Percentiles rank a stretch among this genome's conserved stretches.
These are phyloP conservation scores for Diutina scorzettiae DNA, from an alignment of 1,139 yeast genomes.

Conservation along the genomic window DNA sequence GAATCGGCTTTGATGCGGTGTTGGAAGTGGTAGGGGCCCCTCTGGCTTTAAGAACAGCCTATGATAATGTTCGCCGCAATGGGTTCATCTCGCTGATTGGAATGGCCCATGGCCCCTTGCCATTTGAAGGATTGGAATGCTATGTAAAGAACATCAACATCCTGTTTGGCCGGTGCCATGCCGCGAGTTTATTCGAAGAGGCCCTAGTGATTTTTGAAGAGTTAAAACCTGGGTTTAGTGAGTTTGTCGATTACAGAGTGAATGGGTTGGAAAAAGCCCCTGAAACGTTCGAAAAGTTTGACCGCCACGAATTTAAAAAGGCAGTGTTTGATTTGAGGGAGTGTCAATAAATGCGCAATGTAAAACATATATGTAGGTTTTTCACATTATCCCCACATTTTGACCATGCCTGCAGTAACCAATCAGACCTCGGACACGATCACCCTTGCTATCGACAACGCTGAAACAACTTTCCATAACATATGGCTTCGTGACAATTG, in stretches of 20 bases:
- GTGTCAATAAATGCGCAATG: too few species aligned
- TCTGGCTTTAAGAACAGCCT: constrained; percentile 38
- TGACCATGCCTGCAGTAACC: neutral
- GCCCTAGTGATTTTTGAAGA: constrained; percentile 36
- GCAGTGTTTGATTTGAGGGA: constrained; percentile 33
- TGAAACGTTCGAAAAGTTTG: constrained; percentile 39
- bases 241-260: constrained; percentile 36
- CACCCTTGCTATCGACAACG: neutral
- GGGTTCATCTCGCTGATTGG: constrained; percentile 52
- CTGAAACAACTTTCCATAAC: constrained; percentile 24
- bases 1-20: constrained; percentile 42
- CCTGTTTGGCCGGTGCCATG: constrained; percentile 58
- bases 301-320: constrained; percentile 42
- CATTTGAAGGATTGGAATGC: constrained; percentile 47
- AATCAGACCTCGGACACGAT: neutral
- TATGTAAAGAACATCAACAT: constrained; percentile 45
- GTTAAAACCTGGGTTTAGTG: constrained; percentile 31
- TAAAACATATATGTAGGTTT: too few species aligned
- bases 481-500: constrained; percentile 68
- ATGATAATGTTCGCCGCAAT: constrained; percentile 42
- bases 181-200: constrained; percentile 44
- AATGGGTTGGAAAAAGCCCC: constrained; percentile 29
- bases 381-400: neutral
- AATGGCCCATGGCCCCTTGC: constrained; percentile 48
- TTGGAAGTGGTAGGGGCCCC: constrained; percentile 47